These are phyloP conservation scores for Clathrospora elynae DNA, from an alignment of 2,329 filamentous ascomycete species.

Conservation along the genomic window DNA sequence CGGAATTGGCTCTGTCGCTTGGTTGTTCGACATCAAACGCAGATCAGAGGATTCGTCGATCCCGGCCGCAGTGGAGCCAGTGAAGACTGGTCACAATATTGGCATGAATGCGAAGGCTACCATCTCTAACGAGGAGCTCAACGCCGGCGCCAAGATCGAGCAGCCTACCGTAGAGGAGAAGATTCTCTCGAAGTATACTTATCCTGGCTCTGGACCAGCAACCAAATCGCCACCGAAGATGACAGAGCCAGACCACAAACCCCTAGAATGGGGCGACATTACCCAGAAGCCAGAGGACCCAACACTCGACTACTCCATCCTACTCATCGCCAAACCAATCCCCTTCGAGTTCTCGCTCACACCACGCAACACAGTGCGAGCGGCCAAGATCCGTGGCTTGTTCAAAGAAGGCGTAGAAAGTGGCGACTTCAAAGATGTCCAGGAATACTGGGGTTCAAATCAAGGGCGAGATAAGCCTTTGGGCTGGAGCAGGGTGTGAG, in stretches of 20 bases:
- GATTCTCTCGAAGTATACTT: conserved; percentile 34
- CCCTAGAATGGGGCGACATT: conserved; percentile 30
- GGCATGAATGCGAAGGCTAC: conserved; percentile 43
- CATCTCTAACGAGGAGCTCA: conserved; percentile 46
- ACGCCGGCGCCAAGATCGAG: conserved; percentile 31
- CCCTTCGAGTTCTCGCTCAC: conserved; percentile 52
- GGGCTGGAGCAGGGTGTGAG: conserved; percentile 46
- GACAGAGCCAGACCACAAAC: conserved; percentile 24
- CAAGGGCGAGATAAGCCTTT: conserved; percentile 40
- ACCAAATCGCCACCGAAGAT: conserved; percentile 8
- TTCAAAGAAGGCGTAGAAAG: conserved; percentile 46
- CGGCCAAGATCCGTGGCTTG: conserved; percentile 37
- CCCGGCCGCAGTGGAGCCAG: conserved; percentile 11
- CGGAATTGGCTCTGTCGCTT: conserved; percentile 53
- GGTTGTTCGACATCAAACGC: conserved; percentile 51
- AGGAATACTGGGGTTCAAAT: conserved; percentile 49
- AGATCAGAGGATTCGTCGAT: conserved; percentile 18
- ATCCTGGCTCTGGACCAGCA: conserved; percentile 28
- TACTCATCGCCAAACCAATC: conserved; percentile 54
- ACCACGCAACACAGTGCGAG: conserved; percentile 43
- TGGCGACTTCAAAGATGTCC: conserved; percentile 47
- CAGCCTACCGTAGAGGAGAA: conserved; percentile 30
- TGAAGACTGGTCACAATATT: conserved; percentile 21
- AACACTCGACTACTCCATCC: conserved; percentile 51
- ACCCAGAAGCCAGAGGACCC: conserved; percentile 44